A percentile compares a stretch with the other conserved stretches of the same genome.
Evolutionary conservation across 176 grass and related monocot species (phyloP).

Genomic region (Triticum turgidum): DNA sequence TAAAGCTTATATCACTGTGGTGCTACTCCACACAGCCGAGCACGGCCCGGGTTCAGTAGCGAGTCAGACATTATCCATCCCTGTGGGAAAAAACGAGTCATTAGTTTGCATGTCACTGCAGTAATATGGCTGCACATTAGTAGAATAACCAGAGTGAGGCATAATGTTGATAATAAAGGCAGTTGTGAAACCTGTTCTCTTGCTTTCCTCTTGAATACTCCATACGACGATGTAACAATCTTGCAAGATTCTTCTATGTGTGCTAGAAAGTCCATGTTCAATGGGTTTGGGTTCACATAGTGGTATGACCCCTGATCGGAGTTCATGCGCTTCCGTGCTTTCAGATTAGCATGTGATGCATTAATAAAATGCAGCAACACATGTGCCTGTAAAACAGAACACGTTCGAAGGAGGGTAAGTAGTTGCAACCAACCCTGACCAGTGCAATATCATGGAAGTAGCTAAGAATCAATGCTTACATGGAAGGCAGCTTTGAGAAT

Average conservation of each 20-base stretch:
- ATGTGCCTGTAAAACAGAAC: slow-evolving; percentile 65
- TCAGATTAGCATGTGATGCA: slow-evolving; percentile 67
- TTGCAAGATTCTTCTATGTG: slow-evolving; percentile 95
- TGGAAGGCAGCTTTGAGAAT: slow-evolving; percentile 97
- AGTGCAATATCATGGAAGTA: slow-evolving; percentile 5
- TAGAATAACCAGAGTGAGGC: background rate
- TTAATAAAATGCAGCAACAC: slow-evolving; percentile 87
- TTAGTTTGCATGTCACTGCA: background rate
- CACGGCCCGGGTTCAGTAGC: slow-evolving; percentile 70
- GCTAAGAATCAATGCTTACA: slow-evolving; percentile 43
- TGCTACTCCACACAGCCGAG: slow-evolving; percentile 54
- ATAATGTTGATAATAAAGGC: background rate
- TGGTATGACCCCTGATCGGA: slow-evolving; percentile 40
- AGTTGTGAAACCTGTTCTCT: slow-evolving; percentile 67
- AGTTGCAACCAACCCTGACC: background rate
- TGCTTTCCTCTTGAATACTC: slow-evolving; percentile 85
- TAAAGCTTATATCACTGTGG: slow-evolving; percentile 42
- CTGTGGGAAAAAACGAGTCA: slow-evolving; percentile 30
- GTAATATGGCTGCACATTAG: background rate
- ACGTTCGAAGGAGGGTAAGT: slow-evolving; percentile 4
- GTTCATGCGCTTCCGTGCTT: slow-evolving; percentile 49
- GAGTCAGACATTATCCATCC: slow-evolving; percentile 99
- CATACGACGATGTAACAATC: slow-evolving; percentile 85
- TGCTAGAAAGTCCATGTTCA: slow-evolving; percentile 67
- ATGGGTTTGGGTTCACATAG: slow-evolving; percentile 29